Conservation (phyloP, 2,329 filamentous ascomycete genomes). For the Bipolaris victoriae region DNA sequence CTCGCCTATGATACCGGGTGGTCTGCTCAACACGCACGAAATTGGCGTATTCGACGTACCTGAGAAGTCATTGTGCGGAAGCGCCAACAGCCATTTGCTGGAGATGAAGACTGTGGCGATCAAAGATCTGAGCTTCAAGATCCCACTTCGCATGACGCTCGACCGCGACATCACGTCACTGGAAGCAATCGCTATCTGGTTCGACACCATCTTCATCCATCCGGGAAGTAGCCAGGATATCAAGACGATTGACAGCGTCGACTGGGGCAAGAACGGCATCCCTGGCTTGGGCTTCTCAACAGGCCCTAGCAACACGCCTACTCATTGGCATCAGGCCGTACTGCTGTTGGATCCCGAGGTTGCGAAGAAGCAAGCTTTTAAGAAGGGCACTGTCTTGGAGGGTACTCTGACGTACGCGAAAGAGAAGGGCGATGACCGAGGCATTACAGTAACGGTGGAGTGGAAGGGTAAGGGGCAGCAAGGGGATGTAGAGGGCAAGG, state of each 20-base stretch:
- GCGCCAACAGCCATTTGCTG: conserved; percentile 72
- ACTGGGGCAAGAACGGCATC: conserved; percentile 63
- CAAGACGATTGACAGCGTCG: conserved; percentile 60
- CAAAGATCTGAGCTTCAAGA: conserved; percentile 77
- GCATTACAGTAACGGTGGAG: conserved; percentile 48
- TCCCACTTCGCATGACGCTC: conserved; percentile 68
- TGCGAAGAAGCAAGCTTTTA: conserved; percentile 44
- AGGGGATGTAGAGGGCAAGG: conserved; percentile 39
- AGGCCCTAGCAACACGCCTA: conserved; percentile 74
- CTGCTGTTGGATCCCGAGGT: conserved; percentile 70
- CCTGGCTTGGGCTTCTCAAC: conserved; percentile 84
- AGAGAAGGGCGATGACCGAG: conserved; percentile 54
- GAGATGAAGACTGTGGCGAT: conserved; percentile 75
- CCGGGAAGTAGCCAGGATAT: conserved; percentile 46
- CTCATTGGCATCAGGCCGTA: conserved; percentile 90
- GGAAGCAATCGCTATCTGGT: conserved; percentile 92
- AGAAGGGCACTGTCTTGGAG: conserved; percentile 68
- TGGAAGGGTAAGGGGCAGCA: conserved; percentile 44
- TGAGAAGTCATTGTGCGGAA: conserved; percentile 51
- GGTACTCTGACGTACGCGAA: conserved; percentile 75
- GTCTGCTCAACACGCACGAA: conserved; percentile 70
- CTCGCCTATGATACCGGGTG: conserved; percentile 83
- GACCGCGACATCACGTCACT: conserved; percentile 68
- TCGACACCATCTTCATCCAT: conserved; percentile 88
- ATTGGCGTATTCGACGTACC: conserved; percentile 45